Base-by-base conservation (phyloP, 192 early-diverging fungal genomes). In the Lobosporangium transversale region DNA sequence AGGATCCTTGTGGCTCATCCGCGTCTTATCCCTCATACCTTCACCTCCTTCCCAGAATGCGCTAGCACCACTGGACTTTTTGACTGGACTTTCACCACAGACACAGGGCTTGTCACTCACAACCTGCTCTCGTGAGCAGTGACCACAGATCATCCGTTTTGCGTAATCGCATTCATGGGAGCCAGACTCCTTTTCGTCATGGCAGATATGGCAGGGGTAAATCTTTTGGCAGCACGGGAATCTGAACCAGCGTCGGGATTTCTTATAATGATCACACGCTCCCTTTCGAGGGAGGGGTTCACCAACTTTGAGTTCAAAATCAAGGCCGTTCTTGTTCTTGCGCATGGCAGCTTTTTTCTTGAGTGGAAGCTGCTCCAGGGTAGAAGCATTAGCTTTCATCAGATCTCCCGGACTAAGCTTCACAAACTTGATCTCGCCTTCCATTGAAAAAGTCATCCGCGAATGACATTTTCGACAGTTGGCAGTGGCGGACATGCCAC, bases 41-140 rank as follows among this genome's bases (percentile, higher is more conserved):
- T 91, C 82, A 14, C 96, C 95, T 45, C 95, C 96, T 79, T 97
- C 94, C 96, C 96, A 97, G 61, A 93, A 97, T 11, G 62, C 71
- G 6, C 86, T 82, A 18, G 86, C 81, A 4, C 86, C 87, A 36
- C 82, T 83, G 4, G 68, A 26, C 3, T 62, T 79, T 27, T 80
- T 84, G 27, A 85, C 67, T 23, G 92, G 80, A 59, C 87, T 88
- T 52, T 84, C 79, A 3, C 91, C 94, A 74, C 95, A 96, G 8
- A 63, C 81, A 85, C 86, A 89, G 60, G 49, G 68, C 69, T 80
- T 65, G 61, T 79, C 82, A 0, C 80, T 75, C 20, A 90, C 89
- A 9, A 80, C 50, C 62, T 93, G 91, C 70, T 97, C 95, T 21
- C 89, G 82, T 20, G 93, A 89, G 49, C 95, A 97, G 45, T 89